Base-by-base conservation (phyloP, 805 yeast genomes). In the Torulaspora indica region DNA sequence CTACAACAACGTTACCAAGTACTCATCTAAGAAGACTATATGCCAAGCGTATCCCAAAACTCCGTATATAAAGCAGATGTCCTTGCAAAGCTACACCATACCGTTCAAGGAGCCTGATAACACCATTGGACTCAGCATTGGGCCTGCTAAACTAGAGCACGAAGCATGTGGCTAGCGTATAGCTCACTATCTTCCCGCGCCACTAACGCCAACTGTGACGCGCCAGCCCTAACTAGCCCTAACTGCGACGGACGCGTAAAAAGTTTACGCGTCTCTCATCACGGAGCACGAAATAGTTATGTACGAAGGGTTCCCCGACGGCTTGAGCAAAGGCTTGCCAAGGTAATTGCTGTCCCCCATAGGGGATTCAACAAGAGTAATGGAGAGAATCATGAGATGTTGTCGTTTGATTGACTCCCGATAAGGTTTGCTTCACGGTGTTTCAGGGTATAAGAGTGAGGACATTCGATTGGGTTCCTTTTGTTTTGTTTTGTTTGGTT, bases 161-260 rank as follows among this genome's bases (percentile, higher is more conserved):
- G n/a, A n/a, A n/a, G n/a, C n/a, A n/a, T n/a, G n/a, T n/a, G n/a
- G n/a, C n/a, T n/a, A n/a, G n/a, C n/a, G n/a, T n/a, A n/a, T n/a
- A n/a, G n/a, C n/a, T n/a, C n/a, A n/a, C n/a, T n/a, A n/a, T n/a
- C n/a, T n/a, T n/a, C n/a, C n/a, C n/a, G 22, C 22, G n/a, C 7
- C n/a, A 12, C 28, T 5, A 9, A 25, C 4, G n/a, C 28, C 10
- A 5, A 25, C 28, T 9, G 9, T 8, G 28, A 8, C n/a, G 7
- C 10, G 22, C 34, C 12, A 31, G 34, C 34, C 34, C 34, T 31
- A 31, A 5, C 4, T 1, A 31, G 34, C 34, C 34, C 34, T 31
- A 31, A 31, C 12, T 7, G 34, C 34, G 34, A 31, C 34, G 15
- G 34, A 10, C 34, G 34, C 34, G 34, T 8, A 31, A 31, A 31